These are phyloP conservation scores for Aspergillus neotritici DNA, from an alignment of 2,329 filamentous ascomycete species.

Conservation along the genomic window DNA sequence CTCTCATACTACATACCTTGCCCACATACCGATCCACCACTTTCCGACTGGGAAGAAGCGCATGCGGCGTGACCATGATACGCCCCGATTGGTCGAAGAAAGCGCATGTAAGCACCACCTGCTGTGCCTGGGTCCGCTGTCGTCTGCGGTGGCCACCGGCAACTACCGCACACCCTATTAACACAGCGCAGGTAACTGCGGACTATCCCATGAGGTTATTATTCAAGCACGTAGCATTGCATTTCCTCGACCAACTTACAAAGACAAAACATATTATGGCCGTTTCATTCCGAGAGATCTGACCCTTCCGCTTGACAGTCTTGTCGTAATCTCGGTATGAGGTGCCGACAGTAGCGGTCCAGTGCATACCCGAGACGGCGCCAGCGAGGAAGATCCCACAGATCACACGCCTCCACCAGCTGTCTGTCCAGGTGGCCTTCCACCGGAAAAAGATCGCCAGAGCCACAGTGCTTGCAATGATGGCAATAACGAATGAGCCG, in stretches of 20 bases:
- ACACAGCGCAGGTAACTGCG: slow-evolving; percentile 55
- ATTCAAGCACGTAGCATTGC: neutral
- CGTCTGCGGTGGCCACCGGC: slow-evolving; percentile 50
- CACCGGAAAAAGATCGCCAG: slow-evolving; percentile 73
- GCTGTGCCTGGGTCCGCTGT: slow-evolving; percentile 56
- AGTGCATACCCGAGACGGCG: slow-evolving; percentile 83
- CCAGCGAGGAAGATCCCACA: slow-evolving; percentile 64
- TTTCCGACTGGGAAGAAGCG: slow-evolving; percentile 49
- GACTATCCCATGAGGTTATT: slow-evolving; percentile 42
- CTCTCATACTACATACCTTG: slow-evolving; percentile 40
- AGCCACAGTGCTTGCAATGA: slow-evolving; percentile 63
- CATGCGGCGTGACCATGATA: slow-evolving; percentile 44
- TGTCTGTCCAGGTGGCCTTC: slow-evolving; percentile 68
- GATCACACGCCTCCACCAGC: slow-evolving; percentile 66
- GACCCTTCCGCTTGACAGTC: slow-evolving; percentile 33
- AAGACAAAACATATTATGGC: slow-evolving; percentile 68
- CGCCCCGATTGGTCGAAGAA: slow-evolving; percentile 41
- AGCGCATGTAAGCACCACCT: slow-evolving; percentile 47
- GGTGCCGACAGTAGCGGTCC: slow-evolving; percentile 70
- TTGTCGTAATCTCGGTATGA: slow-evolving; percentile 55
- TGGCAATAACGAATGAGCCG: slow-evolving; percentile 65
- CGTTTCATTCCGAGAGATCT: slow-evolving; percentile 57
- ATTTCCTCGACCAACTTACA: slow-evolving; percentile 44
- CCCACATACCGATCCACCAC: slow-evolving; percentile 74
- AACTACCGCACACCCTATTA: slow-evolving; percentile 52